These are phyloP conservation scores for Dalbergia cultrata DNA, from an alignment of 306 rosid genomes.

Conservation along the genomic window DNA sequence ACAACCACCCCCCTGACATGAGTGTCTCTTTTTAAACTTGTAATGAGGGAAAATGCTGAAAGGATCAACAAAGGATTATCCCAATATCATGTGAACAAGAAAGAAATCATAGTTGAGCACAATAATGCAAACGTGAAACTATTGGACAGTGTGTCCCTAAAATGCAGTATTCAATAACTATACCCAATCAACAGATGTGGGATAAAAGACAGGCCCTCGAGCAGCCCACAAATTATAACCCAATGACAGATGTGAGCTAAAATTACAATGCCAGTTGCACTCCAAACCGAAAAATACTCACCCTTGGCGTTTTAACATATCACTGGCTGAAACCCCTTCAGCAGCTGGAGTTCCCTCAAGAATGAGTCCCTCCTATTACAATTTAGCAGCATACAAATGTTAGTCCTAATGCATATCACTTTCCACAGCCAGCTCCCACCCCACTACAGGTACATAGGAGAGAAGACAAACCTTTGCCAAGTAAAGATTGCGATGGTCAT, in stretches of 20 bases:
- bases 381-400: slow-evolving; percentile 44
- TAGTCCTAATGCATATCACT: slow-evolving; percentile 43
- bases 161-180: slow-evolving; percentile 7
- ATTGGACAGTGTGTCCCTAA: neutral
- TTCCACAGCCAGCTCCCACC: slow-evolving; percentile 5
- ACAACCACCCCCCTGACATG: too few species aligned
- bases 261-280: slow-evolving; percentile 26
- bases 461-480: slow-evolving; percentile 75
- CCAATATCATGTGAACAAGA: slow-evolving; percentile 16
- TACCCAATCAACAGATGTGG: neutral
- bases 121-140: neutral
- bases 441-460: slow-evolving; percentile 16
- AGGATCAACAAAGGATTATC: slow-evolving; percentile 4
- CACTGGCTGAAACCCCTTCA: slow-evolving; percentile 88
- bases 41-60: neutral
- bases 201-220: slow-evolving; percentile 25
- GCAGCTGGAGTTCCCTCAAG: slow-evolving; percentile 93
- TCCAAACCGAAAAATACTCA: slow-evolving; percentile 56
- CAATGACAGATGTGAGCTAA: slow-evolving; percentile 19
- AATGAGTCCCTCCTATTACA: slow-evolving; percentile 87
- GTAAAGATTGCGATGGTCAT: slow-evolving; percentile 88
- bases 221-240: slow-evolving; percentile 17
- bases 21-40: too few species aligned
- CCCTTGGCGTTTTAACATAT: slow-evolving; percentile 86
- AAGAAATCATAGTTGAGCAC: slow-evolving; percentile 1